These are phyloP conservation scores for Xylaria sp. DNA, from an alignment of 2,329 filamentous ascomycete genomes.

Conservation along the genomic window DNA sequence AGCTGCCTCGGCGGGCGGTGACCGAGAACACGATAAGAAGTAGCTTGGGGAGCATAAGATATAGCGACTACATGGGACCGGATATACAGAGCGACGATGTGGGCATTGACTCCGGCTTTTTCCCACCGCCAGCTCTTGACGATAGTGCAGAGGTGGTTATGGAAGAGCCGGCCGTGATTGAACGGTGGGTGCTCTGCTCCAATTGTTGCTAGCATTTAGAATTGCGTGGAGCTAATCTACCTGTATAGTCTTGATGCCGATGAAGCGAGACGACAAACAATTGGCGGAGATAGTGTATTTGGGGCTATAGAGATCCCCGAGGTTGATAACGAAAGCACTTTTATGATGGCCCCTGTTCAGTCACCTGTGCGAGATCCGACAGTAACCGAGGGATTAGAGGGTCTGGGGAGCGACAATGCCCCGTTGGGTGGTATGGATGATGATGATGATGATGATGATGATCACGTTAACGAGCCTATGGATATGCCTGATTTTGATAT, in stretches of 20 bases:
- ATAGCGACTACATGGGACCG: constrained; percentile 61
- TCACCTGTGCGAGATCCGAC: constrained; percentile 48
- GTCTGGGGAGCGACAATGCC: constrained; percentile 38
- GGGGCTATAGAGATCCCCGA: constrained; percentile 61
- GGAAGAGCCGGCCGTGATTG: constrained; percentile 56
- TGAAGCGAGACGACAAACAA: constrained; percentile 53
- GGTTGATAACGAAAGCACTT: constrained; percentile 63
- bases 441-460: constrained; percentile 42
- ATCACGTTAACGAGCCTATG: constrained; percentile 43
- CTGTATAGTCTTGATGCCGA: constrained; percentile 53
- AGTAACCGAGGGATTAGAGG: constrained; percentile 39
- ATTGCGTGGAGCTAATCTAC: constrained; percentile 26
- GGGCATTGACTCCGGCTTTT: constrained; percentile 63
- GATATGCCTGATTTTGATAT: constrained; percentile 43
- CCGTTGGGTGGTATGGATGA: constrained; percentile 41
- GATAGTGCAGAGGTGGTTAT: constrained; percentile 53
- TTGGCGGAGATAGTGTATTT: constrained; percentile 63
- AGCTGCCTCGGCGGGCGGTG: constrained; percentile 65
- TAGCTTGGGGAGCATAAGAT: constrained; percentile 62
- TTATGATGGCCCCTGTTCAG: constrained; percentile 56
- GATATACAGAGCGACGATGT: constrained; percentile 56
- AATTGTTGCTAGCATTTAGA: neutral
- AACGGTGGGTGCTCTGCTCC: constrained; percentile 53
- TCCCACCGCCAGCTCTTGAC: constrained; percentile 59
- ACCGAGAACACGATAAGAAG: constrained; percentile 58